Base-by-base conservation (phyloP, 106 monocot species). In the Phalaenopsis aphrodite region DNA sequence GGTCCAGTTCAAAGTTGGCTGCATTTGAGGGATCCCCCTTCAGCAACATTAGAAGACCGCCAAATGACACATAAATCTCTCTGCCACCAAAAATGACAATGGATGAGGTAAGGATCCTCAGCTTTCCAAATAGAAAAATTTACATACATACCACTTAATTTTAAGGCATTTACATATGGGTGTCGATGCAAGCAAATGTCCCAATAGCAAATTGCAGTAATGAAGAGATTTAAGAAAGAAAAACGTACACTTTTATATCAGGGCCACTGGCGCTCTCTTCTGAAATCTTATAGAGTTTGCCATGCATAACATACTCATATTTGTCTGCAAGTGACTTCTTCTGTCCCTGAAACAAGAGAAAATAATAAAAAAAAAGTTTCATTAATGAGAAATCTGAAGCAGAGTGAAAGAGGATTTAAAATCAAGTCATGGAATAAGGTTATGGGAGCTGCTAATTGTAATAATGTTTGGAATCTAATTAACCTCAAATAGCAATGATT, bases 271-370 rank as follows among this genome's bases (percentile, higher is more conserved):
- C 79, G 79, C 80, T 82, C 36, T 92, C 90, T 73, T 97, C 94
- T 48, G 96, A 90, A 41, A 98, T 98, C 67, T 89, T 94, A 77
- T 94, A 98, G 19, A 94, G 87, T 79, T 98, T 94, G 77, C 97
- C 94, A 81, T 94, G 92, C 97, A 98, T 94, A 24, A 98, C 92
- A 88, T 98, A 98, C 88, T 98, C 94, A 82, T 86, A 98, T 71
- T 94, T 94, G 77, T 98, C 97, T 8, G 97, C 97, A 72, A 98
- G 94, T 37, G 94, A 87, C 81, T 94, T 98, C 80, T 92, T 86
- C 72, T 78, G 84, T 42, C 86, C 92, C 97, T 98, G 82, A 49
- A 74, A 10, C 21, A 48, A 75, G 1, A 45, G 6, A 45, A 3
- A 45, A 45, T 4, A 45, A 45, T 4, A 45, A 3, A 45, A 45